Evolutionary conservation across 1,284 basidiomycete species (phyloP), one percentile per base, ranked within the genome.

Genomic region (Termitomyces sp.): DNA sequence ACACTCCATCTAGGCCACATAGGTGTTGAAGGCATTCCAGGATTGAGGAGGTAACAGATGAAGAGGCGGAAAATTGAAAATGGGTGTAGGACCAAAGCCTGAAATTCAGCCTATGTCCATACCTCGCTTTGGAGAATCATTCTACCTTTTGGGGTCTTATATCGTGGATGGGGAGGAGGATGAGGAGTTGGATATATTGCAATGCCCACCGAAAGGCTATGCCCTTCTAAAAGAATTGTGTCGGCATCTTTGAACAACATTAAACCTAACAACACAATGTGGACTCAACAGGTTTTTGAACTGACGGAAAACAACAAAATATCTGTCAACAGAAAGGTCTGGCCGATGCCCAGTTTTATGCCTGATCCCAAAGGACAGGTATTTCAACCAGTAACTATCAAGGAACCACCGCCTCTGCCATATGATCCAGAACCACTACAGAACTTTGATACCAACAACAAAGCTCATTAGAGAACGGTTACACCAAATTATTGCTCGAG

Each of bases 341-440:
- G 62, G 5, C 68, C 67, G 0, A 68, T 71, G 0, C 62, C 67
- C 0, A 66, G 62, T 24, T 3, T 61, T 64, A 16, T 66, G 60
- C 67, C 67, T 14, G 60, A 68, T 19, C 28, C 28, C 6, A 10
- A 30, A 30, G 28, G 28, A 30, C 28, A 30, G 28, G 28, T 30
- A 10, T 30, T 30, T 10, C 28, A 7, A 30, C 28, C 28, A 30
- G 9, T 30, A 30, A 30, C 28, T 10, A 7, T 30, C 28, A 7
- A 30, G 28, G 5, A 5, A 24, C 28, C 28, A 30, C 28, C 9
- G 28, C 7, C 28, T 10, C 9, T 30, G 28, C 28, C 28, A 30
- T 24, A 30, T 30, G 28, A 7, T 10, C 6, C 8, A 7, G 50
- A 68, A 3, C 61, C 66, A 6, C 55, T 24, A 24, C 60, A n/a